Percentiles rank a stretch among this genome's conserved stretches.
Evolutionary conservation across 345 rosid genomes (phyloP).

Genomic region (Eucalyptus polyanthemos): DNA sequence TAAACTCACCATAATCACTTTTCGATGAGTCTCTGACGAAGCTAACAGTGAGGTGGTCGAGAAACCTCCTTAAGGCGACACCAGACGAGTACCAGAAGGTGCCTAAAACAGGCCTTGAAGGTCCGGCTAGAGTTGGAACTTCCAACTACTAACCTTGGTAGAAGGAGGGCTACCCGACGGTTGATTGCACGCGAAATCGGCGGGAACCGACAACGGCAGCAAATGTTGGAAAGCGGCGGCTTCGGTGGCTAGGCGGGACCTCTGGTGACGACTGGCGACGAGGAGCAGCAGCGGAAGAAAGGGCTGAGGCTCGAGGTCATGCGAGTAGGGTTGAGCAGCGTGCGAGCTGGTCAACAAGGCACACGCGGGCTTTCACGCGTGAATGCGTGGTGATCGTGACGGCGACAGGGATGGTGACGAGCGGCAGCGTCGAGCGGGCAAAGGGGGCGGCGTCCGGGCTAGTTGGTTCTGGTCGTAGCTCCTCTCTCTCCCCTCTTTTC

Average conservation of each 20-base stretch:
- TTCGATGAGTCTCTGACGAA: rapidly evolving
- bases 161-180: rapidly evolving
- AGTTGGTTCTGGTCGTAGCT: rapidly evolving
- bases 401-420: rapidly evolving
- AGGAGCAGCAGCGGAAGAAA: rapidly evolving
- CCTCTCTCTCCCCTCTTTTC: too few species aligned
- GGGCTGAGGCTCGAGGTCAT: rapidly evolving
- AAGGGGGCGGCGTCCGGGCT: rapidly evolving
- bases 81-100: too few species aligned
- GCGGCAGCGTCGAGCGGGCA: rapidly evolving
- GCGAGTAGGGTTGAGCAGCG: too few species aligned
- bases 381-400: rapidly evolving
- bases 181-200: rapidly evolving
- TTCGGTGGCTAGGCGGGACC: rapidly evolving
- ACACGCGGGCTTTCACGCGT: rapidly evolving
- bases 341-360: rapidly evolving
- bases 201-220: too few species aligned
- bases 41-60: too few species aligned
- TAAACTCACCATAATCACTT: rapidly evolving
- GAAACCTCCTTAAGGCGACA: too few species aligned
- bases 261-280: rapidly evolving
- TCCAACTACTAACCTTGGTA: rapidly evolving
- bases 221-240: rapidly evolving
- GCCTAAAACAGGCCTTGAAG: rapidly evolving
- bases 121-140: rapidly evolving